Base-by-base conservation (phyloP, 768 basidiomycete genomes). In the Xerocomellus intermedius region DNA sequence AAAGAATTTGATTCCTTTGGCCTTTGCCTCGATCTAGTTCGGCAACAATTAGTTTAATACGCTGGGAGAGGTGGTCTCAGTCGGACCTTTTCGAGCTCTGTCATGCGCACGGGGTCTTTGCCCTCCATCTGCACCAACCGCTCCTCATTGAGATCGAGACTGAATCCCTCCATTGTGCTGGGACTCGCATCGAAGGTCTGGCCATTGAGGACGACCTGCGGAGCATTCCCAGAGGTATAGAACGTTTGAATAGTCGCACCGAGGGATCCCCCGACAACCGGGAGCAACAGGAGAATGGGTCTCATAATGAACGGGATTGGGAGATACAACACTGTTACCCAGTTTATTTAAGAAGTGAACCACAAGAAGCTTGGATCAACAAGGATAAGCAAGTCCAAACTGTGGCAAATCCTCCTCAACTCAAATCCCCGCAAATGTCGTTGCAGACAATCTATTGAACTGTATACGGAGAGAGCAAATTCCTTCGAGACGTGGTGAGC, bases 1-100 rank as follows among this genome's bases (percentile, higher is more conserved):
- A 74, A 95, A 89, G 79, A 94, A 95, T 50, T 82, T 86, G 73
- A 85, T 64, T 58, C 91, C 91, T 60, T 81, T 77, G 47, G 85
- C 84, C 72, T 89, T 95, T 56, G 84, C 80, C 64, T 83, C 75
- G 57, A 95, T 87, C 91, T 93, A 52, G 8, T 17, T 19, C 16
- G 16, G 24, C 5, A 42, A 41, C 2, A 2, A 28, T 61, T 1
- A 42, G 51, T 43, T 37, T 19, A 17, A 19, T 3, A 22, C 16
- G 16, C 5, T 30, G 17, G 21, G 14, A 8, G 2, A 19, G 9
- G 21, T 8, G 14, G 22, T 19, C 13, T 28, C 12, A 35, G 32
- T 19, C 61, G 9, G 30, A 88, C 89, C 85, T 96, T 97, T 62
- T 94, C 87, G n/a, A 89, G 73, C 72, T 97, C 94, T 14, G 92